Base-by-base conservation (phyloP, 1,284 basidiomycete species). In the Cryptococcus amylolentus region DNA sequence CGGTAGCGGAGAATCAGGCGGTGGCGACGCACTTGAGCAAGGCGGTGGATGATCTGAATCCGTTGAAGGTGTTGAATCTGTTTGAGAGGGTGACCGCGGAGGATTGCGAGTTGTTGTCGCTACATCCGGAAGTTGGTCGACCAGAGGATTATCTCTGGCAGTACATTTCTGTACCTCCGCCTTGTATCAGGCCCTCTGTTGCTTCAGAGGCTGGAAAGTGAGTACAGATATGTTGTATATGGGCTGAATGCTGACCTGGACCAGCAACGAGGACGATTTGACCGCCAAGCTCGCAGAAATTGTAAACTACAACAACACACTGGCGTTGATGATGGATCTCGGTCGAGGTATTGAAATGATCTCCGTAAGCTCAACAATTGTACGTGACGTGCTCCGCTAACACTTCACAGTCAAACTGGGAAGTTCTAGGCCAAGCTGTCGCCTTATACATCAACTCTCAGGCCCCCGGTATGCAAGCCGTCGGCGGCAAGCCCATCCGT, bases 71-170 rank as follows among this genome's bases (percentile, higher is more conserved):
- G 4, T 80, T 98, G 54, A 92, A 95, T 73, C 80, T 99, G 51
- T 98, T 99, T 79, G 87, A 87, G 71, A 82, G 91, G 54, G 91
- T 99, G 68, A 91, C 92, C 1, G 88, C 93, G 56, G 94, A 95
- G 86, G 96, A 99, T 69, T 96, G 92, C 73, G 96, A 98, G 76
- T 80, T 99, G 48, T 82, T 99, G 9, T 94, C 95, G 1, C 79
- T 98, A 53, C 86, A 90, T 60, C 96, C 96, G 3, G 84, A 86
- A 31, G 88, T 87, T 69, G 94, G 94, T 53, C 81, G 96, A 54
- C 96, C 96, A 2, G 96, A 99, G 79, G 89, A 98, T 73, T 98
- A 95, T 72, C 86, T 99, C 56, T 99, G 96, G 96, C 95, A 98
- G 76, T 98, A 98, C 77, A 87, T 99, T 16, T 96, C 94, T 37